Percentiles rank a stretch among this genome's conserved stretches.
phyloP scores from a whole-genome alignment of 192 early-diverging fungal species.

The Coemansia sp. region DNA sequence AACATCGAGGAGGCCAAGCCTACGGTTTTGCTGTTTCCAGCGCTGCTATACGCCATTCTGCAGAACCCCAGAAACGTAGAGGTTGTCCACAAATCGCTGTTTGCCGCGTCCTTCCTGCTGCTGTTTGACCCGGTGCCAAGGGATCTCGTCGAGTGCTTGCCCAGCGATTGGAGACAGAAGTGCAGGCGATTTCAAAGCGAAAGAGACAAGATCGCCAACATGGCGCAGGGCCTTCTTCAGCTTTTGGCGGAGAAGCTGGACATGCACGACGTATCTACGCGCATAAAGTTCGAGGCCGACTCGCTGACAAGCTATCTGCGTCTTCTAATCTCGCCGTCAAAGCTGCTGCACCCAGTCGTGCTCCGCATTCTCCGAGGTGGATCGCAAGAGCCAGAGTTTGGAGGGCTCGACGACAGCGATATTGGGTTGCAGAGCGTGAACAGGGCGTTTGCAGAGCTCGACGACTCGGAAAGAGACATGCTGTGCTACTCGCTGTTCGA shows the following conservation, averaged over 20 bases:
- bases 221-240: slow-evolving; percentile 25
- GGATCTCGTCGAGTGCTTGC: slow-evolving; percentile 13
- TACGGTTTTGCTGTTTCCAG: slow-evolving; percentile 25
- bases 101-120: slow-evolving; percentile 35
- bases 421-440: neutral
- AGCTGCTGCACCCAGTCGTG: slow-evolving; percentile 13
- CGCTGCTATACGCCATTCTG: slow-evolving; percentile 28
- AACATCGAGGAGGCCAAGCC: slow-evolving; percentile 7
- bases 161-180: slow-evolving; percentile 12
- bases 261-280: slow-evolving; percentile 13
- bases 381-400: slow-evolving; percentile 13
- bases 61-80: slow-evolving; percentile 31
- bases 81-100: slow-evolving; percentile 31
- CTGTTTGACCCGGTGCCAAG: slow-evolving; percentile 36
- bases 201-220: slow-evolving; percentile 8
- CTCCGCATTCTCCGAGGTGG: slow-evolving; percentile 24
- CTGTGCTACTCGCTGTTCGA: slow-evolving; percentile 39
- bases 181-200: slow-evolving; percentile 24
- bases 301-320: slow-evolving; percentile 24
- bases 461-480: slow-evolving; percentile 32
- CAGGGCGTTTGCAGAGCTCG: slow-evolving; percentile 3
- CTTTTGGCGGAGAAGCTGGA: slow-evolving; percentile 19
- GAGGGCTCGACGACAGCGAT: neutral
- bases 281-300: slow-evolving; percentile 28
- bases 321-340: slow-evolving; percentile 29